phyloP scores from a whole-genome alignment of 176 grass and related monocot species.

The Avena eriantha region DNA sequence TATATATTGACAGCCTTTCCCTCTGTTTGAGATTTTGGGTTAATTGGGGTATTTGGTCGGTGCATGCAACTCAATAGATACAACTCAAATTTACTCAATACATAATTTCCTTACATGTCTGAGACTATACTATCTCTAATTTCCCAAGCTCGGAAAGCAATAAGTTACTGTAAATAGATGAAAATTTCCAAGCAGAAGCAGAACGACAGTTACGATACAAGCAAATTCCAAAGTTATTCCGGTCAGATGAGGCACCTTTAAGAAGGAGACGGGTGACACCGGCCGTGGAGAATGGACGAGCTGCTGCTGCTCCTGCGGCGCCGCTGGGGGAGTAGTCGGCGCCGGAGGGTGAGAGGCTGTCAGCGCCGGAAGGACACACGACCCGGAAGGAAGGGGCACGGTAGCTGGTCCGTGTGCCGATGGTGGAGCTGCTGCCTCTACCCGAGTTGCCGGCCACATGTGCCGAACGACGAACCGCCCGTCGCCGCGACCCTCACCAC shows the following conservation, averaged over 20 bases:
- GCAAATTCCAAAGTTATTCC: constrained; percentile 12
- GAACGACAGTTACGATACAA: not conserved
- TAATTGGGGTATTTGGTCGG: too few species aligned
- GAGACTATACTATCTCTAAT: not conserved
- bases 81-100: not conserved
- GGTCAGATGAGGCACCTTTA: constrained; percentile 64
- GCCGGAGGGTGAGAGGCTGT: constrained; percentile 8
- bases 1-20: not conserved
- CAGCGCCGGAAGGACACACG: constrained; percentile 1
- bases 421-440: constrained; percentile 72
- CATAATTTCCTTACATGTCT: not conserved
- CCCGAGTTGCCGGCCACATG: constrained; percentile 74
- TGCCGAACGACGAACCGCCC: constrained; percentile 61
- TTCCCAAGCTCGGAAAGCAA: not conserved
- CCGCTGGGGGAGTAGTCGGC: constrained; percentile 21
- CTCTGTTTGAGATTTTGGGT: not conserved
- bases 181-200: constrained; percentile 3
- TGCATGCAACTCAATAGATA: not conserved
- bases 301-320: constrained; percentile 21
- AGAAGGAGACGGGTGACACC: constrained; percentile 46
- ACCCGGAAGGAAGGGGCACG: constrained; percentile 21
- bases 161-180: not conserved
- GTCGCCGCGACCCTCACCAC: not conserved
- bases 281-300: constrained; percentile 38
- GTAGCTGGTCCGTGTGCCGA: constrained; percentile 46